Percentiles rank a stretch among this genome's conserved stretches.
Evolutionary conservation across 768 basidiomycete species (phyloP).

Genomic region (Collybiopsis luxurians): DNA sequence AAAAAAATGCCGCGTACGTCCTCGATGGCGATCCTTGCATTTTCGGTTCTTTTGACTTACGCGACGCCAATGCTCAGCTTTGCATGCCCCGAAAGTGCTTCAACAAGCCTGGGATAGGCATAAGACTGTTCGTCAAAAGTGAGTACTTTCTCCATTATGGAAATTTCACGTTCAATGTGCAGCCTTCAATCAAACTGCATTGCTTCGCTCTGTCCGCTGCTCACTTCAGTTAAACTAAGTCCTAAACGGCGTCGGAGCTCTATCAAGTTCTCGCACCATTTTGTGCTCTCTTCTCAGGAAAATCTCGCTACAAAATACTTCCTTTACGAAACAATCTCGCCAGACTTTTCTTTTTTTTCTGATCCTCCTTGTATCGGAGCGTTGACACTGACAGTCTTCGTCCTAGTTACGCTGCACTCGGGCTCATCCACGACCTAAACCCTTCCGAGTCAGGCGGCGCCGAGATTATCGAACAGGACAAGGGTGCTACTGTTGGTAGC

Average conservation of each 20-base stretch:
- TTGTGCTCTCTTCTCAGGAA: neutral
- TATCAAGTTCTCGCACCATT: neutral
- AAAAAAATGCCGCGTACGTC: conserved; percentile 75
- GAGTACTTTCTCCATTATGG: conserved; percentile 21
- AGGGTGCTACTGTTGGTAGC: conserved; percentile 12
- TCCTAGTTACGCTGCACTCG: conserved; percentile 71
- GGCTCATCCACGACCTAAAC: conserved; percentile 67
- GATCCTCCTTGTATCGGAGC: neutral
- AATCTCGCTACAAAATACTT: neutral
- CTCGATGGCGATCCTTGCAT: neutral
- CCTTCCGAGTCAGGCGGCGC: conserved; percentile 68
- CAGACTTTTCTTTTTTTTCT: conserved; percentile 7
- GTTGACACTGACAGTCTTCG: conserved; percentile 7
- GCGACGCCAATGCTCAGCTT: conserved; percentile 40
- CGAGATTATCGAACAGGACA: conserved; percentile 35
- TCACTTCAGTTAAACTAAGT: conserved; percentile 1
- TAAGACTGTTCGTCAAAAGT: conserved; percentile 94
- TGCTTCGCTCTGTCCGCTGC: neutral
- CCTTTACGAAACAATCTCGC: neutral
- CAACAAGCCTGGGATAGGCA: conserved; percentile 85
- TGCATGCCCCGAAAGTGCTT: conserved; percentile 77
- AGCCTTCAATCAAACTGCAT: neutral
- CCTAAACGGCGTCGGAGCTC: neutral
- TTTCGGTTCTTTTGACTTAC: conserved; percentile 4
- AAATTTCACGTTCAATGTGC: neutral